Conservation (phyloP, 2,329 filamentous ascomycete species). For the Cladosporium sp. region DNA sequence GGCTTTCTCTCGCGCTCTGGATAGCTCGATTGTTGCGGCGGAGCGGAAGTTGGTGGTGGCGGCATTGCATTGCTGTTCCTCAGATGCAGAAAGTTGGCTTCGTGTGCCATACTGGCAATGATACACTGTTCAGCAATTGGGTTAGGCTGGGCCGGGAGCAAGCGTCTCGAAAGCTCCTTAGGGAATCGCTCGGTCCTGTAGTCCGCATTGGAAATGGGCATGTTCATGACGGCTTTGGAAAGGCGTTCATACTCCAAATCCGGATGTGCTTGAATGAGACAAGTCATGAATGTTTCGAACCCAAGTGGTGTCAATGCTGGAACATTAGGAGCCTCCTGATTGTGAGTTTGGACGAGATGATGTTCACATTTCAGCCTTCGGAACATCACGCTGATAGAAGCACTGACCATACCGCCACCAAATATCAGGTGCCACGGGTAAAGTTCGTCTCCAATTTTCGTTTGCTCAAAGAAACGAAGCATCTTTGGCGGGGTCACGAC, state of each 20-base stretch:
- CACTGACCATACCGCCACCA: conserved; percentile 38
- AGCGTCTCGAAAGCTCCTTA: conserved; percentile 68
- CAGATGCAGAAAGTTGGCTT: conserved; percentile 43
- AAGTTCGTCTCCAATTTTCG: conserved; percentile 59
- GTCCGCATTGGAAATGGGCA: conserved; percentile 65
- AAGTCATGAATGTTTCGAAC: conserved; percentile 61
- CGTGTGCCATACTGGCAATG: conserved; percentile 41
- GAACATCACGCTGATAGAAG: conserved; percentile 43
- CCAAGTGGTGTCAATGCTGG: conserved; percentile 45
- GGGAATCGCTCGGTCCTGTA: conserved; percentile 70
- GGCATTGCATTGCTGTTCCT: conserved; percentile 33
- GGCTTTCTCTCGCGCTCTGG: conserved; percentile 39
- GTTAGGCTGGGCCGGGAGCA: conserved; percentile 63
- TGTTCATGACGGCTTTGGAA: conserved; percentile 61
- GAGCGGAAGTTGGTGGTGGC: conserved; percentile 28
- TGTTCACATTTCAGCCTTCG: conserved; percentile 45
- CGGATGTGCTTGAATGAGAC: conserved; percentile 71
- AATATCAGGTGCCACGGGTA: conserved; percentile 59
- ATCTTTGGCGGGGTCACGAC: conserved; percentile 76
- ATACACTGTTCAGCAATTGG: conserved; percentile 56
- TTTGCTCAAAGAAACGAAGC: conserved; percentile 66
- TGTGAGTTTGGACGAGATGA: conserved; percentile 44
- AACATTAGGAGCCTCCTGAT: conserved; percentile 39
- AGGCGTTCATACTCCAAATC: conserved; percentile 70
- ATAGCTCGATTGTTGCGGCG: conserved; percentile 23